These are phyloP conservation scores for Avicennia marina DNA, from an alignment of 257 asterid species.

Conservation along the genomic window DNA sequence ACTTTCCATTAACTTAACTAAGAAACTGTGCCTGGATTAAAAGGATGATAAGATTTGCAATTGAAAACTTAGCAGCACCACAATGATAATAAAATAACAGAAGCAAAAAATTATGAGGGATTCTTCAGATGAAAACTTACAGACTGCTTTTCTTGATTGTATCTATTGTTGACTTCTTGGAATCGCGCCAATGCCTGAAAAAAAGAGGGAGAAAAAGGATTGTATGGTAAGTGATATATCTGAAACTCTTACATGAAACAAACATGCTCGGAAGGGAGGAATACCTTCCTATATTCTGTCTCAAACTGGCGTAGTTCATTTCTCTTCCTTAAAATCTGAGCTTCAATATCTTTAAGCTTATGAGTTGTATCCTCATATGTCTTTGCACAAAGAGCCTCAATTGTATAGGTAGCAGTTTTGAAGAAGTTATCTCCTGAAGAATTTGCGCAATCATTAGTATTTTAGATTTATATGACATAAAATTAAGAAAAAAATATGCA, in stretches of 20 bases:
- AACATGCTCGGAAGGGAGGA: constrained; percentile 2
- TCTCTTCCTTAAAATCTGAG: constrained; percentile 92
- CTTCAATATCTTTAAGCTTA: constrained; percentile 81
- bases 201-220: not conserved
- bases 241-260: not conserved
- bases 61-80: not conserved
- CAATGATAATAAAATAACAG: constrained; percentile 11
- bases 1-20: not conserved
- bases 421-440: constrained; percentile 95
- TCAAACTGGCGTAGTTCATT: constrained; percentile 94
- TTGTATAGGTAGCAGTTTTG: constrained; percentile 80
- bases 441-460: no score
- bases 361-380: constrained; percentile 85
- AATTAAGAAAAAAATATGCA: constrained; percentile 4
- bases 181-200: constrained; percentile 92
- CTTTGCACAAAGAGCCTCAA: constrained; percentile 94
- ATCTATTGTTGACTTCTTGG: constrained; percentile 95
- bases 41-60: constrained; percentile 3
- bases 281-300: constrained; percentile 93
- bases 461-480: no score
- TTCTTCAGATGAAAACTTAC: constrained; percentile 51
- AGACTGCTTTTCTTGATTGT: constrained; percentile 83
- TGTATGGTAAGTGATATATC: constrained; percentile 5
- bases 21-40: no score
- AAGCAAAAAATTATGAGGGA: constrained; percentile 12